Evolutionary conservation across 2,329 filamentous ascomycete species (phyloP), one percentile per base, ranked within the genome.

Genomic region (Pseudocercospora crystallina): DNA sequence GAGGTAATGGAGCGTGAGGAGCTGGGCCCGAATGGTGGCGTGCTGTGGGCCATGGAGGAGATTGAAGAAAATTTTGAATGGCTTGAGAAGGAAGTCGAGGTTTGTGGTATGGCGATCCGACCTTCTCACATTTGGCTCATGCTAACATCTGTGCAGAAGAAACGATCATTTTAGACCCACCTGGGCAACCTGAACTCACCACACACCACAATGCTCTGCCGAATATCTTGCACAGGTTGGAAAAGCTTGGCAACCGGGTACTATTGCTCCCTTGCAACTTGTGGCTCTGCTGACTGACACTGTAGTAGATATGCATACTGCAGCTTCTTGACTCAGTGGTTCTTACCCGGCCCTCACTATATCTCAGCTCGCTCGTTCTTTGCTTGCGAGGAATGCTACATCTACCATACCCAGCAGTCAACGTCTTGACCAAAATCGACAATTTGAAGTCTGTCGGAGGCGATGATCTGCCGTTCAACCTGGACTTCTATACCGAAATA

Each of bases 371-470:
- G 11, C 80, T 99, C 50, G 85, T 99, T 49, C 84, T 99, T 17
- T 92, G 90, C 48, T 83, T 99, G 58, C 87, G 94, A 59, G 91
- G 90, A 62, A 99, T 99, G 92, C 84, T 99, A 46, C 94, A 97
- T 73, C 92, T 99, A 81, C 94, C 97, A 66, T 87, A 97, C 55
- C 90, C 94, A 1, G 90, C 96, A 26, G 79, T 99, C 60, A 99
- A 99, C 66, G 89, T 99, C 56, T 81, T 99, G 20, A 96, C 91
- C 51, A 99, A 99, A 74, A 95, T 99, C 73, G 94, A 99, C 73
- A 96, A 96, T 67, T 79, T 99, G 47, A 77, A 85, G 32, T 83
- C 86, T 45, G 64, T 66, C 3, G 66, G 63, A 10, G 96, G 96
- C 66, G 86, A 89, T 40, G 83, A 89, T 20, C 78, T 99, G 0